Percentiles rank a stretch among this genome's conserved stretches.
Conservation (phyloP, 495 filamentous ascomycete species). For the Neurospora sp. region DNA sequence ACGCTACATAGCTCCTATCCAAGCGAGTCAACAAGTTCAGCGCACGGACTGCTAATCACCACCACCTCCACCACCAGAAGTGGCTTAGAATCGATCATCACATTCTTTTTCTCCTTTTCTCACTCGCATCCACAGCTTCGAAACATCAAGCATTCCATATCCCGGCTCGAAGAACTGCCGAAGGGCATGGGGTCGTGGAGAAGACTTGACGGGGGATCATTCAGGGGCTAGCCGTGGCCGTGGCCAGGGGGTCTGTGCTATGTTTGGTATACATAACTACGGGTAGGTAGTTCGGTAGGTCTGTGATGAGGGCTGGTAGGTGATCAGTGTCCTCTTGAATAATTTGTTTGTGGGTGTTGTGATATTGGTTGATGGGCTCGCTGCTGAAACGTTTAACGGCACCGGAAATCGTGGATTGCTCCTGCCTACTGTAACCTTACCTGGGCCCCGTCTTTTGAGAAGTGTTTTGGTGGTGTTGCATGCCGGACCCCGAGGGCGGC, state of each 20-base stretch:
- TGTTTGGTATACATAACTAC: not conserved
- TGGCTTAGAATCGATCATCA: not conserved
- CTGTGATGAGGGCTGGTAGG: not conserved
- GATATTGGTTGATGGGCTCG: not conserved
- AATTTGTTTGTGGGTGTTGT: not conserved
- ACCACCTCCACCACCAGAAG: not conserved
- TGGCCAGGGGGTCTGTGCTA: not conserved
- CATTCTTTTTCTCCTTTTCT: not conserved
- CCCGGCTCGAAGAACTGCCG: not conserved
- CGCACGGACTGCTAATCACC: not conserved
- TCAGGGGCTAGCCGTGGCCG: not conserved
- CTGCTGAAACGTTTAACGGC: not conserved
- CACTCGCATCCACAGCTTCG: not conserved
- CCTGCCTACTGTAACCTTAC: not conserved
- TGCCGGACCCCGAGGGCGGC: not conserved
- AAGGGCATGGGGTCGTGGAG: not conserved
- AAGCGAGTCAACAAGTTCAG: not conserved
- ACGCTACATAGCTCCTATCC: not conserved
- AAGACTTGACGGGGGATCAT: not conserved
- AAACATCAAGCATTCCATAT: not conserved
- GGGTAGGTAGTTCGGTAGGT: not conserved
- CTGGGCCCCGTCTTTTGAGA: not conserved
- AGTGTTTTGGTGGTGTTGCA: not conserved
- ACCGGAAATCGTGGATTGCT: not conserved
- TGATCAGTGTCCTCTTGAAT: not conserved